phyloP scores from a whole-genome alignment of 1,139 yeast species.

The Pneumocystis wakefieldiae region DNA sequence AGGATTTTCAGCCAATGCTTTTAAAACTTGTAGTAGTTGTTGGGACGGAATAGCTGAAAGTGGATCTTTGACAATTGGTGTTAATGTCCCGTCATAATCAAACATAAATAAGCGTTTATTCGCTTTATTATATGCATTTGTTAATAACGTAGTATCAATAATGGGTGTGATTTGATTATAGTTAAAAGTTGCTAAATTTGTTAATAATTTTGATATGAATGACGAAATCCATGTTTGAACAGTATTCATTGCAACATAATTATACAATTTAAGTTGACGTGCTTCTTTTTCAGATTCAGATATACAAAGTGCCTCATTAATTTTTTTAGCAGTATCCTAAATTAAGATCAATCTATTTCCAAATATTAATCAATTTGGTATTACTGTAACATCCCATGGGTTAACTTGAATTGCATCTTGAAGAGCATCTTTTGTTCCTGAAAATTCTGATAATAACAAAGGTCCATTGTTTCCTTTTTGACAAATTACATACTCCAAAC shows the following conservation, averaged over 20 bases:
- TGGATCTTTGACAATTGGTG: constrained; percentile 12
- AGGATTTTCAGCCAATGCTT: constrained; percentile 55
- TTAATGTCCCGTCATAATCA: constrained; percentile 15
- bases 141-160: constrained; percentile 11
- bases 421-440: constrained; percentile 79
- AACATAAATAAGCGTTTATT: constrained; percentile 22
- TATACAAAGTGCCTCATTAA: constrained; percentile 53
- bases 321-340: constrained; percentile 46
- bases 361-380: not conserved
- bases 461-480: constrained; percentile 53
- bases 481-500: constrained; percentile 83
- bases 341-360: constrained; percentile 17
- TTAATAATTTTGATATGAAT: constrained; percentile 41
- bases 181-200: constrained; percentile 38
- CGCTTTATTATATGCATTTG: constrained; percentile 16
- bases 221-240: constrained; percentile 59
- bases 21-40: constrained; percentile 35
- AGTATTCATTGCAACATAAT: constrained; percentile 49
- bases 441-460: constrained; percentile 73
- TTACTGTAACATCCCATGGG: constrained; percentile 55
- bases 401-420: constrained; percentile 60
- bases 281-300: constrained; percentile 37
- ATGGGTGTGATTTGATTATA: constrained; percentile 26
- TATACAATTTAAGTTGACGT: constrained; percentile 49
- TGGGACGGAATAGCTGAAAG: constrained; percentile 19